Base-by-base conservation (phyloP, 495 filamentous ascomycete genomes). In the Neurospora sp. region DNA sequence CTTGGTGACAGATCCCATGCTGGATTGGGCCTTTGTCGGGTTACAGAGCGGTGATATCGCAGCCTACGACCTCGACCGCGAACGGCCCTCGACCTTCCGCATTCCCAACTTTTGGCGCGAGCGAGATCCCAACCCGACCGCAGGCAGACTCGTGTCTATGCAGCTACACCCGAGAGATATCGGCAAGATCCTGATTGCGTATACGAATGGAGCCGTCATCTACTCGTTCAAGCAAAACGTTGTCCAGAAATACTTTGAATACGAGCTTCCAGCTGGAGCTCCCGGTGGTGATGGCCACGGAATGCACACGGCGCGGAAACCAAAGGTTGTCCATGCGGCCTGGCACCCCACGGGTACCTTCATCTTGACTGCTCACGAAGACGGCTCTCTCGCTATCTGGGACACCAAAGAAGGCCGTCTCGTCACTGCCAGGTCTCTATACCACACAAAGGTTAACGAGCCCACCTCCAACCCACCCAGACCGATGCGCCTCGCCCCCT, bases 301-400 rank as follows among this genome's bases (percentile, higher is more conserved):
- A 20, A 75, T 79, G 31, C 78, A 82, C 41, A 83, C 86, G 37
- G 86, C 90, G 76, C 87, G 93, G 72, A 90, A 83, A 73, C 95
- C 95, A 11, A 86, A 84, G 70, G 80, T 99, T 73, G 92, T 88
- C 1, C 90, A 94, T 72, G 94, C 92, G 0, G 77, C 93, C 42
- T 99, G 96, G 96, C 96, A 99, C 83, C 96, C 96, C 1, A 96
- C 94, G 37, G 96, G 96, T 0, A 96, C 92, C 0, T 99, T 98
- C 77, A 82, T 98, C 46, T 79, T 94, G 71, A 97, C 93, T 0
- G 91, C 91, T 12, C 91, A 98, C 77, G 94, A 98, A 74, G 95
- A 98, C 79, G 90, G 90, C 4, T 95, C 91, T 73, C 78, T 99
- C 40, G 96, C 95, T 0, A 89, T 98, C 70, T 99, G 96, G 96